Percentiles rank a stretch among this genome's conserved stretches.
These are phyloP conservation scores for Laetiporus sulphureus DNA, from an alignment of 1,284 basidiomycete genomes.

Conservation along the genomic window DNA sequence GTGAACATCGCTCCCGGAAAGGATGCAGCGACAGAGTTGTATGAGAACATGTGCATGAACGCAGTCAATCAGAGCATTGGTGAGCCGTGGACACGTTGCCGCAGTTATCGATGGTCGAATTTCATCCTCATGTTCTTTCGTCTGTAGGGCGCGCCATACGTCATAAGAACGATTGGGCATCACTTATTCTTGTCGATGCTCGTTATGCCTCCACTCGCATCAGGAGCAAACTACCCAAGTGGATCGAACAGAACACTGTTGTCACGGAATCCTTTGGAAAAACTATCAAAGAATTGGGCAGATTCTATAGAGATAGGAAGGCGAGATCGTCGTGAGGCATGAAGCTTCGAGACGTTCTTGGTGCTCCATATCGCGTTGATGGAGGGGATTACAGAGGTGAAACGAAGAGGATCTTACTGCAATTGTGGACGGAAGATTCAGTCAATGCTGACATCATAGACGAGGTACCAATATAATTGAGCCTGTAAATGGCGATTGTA, in stretches of 20 bases:
- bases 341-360: too few relatives aligned
- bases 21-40: constrained; percentile 79
- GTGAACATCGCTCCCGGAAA: constrained; percentile 34
- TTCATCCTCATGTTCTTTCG: constrained; percentile 2
- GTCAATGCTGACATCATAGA: too few relatives aligned
- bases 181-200: constrained; percentile 76
- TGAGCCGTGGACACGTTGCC: too few relatives aligned
- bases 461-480: too few relatives aligned
- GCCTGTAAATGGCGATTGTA: too few relatives aligned
- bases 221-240: constrained; percentile 73
- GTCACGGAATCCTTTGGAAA: constrained; percentile 69
- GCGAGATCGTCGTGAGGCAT: too few relatives aligned
- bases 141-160: constrained; percentile 80
- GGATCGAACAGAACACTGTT: constrained; percentile 72
- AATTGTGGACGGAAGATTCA: too few relatives aligned
- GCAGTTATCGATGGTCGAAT: background rate
- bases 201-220: constrained; percentile 70
- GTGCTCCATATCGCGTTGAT: too few relatives aligned
- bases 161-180: constrained; percentile 83
- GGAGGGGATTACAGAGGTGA: too few relatives aligned
- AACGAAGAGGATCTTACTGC: too few relatives aligned
- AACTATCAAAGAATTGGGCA: constrained; percentile 61
- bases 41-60: constrained; percentile 94
- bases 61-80: constrained; percentile 97
- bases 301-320: constrained; percentile 55